Evolutionary conservation across 1,284 basidiomycete genomes (phyloP).

Genomic region (Takashimella tepidaria): DNA sequence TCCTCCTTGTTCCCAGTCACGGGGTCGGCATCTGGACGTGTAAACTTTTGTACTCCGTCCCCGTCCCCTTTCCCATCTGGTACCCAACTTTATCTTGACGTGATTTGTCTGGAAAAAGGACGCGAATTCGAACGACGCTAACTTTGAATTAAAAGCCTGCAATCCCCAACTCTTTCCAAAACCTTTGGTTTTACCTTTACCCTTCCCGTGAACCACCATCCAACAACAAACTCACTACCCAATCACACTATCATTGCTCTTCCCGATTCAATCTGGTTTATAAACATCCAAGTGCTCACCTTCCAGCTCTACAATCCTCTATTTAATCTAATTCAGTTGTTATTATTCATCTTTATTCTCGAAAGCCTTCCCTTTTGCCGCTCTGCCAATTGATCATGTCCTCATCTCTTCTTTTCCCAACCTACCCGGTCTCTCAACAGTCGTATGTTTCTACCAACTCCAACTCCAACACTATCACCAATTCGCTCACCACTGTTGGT

Average conservation of each 20-base stretch:
- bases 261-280: not conserved
- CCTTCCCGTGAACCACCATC: not conserved
- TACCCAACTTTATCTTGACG: not conserved
- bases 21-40: no score
- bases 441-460: not conserved
- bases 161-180: not conserved
- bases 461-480: not conserved
- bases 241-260: not conserved
- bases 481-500: not conserved
- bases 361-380: not conserved
- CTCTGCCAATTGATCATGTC: not conserved
- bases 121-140: not conserved
- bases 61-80: not conserved
- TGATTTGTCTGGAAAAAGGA: not conserved
- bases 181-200: not conserved
- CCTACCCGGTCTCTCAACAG: not conserved
- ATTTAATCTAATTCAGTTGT: no score
- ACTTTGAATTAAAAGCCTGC: not conserved
- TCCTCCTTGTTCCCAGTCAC: not conserved
- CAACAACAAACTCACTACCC: not conserved
- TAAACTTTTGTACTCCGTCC: no score
- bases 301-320: not conserved
- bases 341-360: no score
- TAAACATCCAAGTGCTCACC: not conserved
- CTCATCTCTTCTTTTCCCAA: not conserved